Evolutionary conservation across 176 grass and related monocot genomes (phyloP).

Genomic region (Panicum miliaceum): DNA sequence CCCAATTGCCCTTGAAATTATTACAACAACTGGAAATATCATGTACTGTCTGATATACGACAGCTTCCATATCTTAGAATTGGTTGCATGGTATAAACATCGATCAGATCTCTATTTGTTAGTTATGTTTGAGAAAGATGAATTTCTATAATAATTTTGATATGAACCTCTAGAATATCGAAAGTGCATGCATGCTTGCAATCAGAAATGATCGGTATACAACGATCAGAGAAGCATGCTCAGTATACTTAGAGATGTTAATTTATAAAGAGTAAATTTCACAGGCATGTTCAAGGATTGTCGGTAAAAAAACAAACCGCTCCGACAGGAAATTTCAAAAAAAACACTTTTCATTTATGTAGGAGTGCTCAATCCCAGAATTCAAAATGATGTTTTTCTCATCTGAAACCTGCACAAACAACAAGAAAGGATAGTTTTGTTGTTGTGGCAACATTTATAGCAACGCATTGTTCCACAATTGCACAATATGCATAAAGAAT

Average conservation of each 20-base stretch:
- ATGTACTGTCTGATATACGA: neutral
- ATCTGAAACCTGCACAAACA: too few species aligned
- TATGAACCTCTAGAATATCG: neutral
- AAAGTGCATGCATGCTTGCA: neutral
- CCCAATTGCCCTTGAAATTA: slow-evolving; percentile 48
- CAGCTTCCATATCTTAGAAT: neutral
- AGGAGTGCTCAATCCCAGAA: too few species aligned
- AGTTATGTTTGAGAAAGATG: neutral
- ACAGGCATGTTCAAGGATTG: neutral
- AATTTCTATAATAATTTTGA: neutral
- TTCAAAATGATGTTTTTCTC: too few species aligned
- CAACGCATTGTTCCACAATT: too few species aligned
- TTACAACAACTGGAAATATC: neutral
- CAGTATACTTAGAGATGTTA: neutral
- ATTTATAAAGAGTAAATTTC: neutral
- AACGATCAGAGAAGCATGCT: neutral
- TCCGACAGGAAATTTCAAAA: too few species aligned
- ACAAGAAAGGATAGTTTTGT: too few species aligned
- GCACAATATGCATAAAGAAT: too few species aligned
- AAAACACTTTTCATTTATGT: too few species aligned
- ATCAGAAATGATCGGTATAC: neutral
- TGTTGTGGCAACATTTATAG: too few species aligned
- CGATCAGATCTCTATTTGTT: neutral
- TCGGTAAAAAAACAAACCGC: too few species aligned
- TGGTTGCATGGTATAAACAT: neutral